Conservation (phyloP, 2,329 filamentous ascomycete species). For the Fusarium phyllophilum region DNA sequence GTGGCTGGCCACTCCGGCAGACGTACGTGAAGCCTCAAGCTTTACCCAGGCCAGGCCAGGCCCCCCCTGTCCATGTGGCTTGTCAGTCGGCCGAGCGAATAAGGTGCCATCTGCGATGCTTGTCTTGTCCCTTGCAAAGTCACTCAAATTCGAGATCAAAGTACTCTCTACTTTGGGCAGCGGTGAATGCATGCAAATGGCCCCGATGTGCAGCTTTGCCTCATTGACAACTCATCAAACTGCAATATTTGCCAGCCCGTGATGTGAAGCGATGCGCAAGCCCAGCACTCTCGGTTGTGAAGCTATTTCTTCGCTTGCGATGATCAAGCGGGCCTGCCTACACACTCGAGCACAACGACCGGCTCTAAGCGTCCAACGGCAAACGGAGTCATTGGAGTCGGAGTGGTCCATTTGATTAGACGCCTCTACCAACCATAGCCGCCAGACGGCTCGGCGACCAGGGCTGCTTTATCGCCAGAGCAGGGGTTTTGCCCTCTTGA, state of each 20-base stretch:
- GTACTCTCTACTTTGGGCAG: slow-evolving; percentile 44
- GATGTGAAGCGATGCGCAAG: slow-evolving; percentile 25
- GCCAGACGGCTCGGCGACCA: slow-evolving; percentile 45
- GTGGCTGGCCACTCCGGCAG: slow-evolving; percentile 46
- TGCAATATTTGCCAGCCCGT: slow-evolving; percentile 35
- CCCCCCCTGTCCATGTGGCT: slow-evolving; percentile 38
- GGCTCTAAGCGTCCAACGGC: slow-evolving; percentile 19
- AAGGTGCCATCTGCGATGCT: slow-evolving; percentile 7
- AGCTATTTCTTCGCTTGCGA: slow-evolving; percentile 24
- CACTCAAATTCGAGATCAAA: slow-evolving; percentile 42
- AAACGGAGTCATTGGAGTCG: slow-evolving; percentile 32
- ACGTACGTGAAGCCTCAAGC: slow-evolving; percentile 37
- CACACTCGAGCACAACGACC: slow-evolving; percentile 7
- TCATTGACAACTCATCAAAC: slow-evolving; percentile 45
- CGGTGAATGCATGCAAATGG: slow-evolving; percentile 37
- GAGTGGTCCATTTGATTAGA: slow-evolving; percentile 39
- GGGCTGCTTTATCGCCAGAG: slow-evolving; percentile 39
- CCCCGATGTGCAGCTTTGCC: slow-evolving; percentile 37
- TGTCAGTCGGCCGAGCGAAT: slow-evolving; percentile 36
- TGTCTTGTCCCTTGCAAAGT: slow-evolving; percentile 41
- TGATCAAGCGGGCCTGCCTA: slow-evolving; percentile 22
- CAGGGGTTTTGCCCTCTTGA: slow-evolving; percentile 47
- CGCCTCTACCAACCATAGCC: slow-evolving; percentile 49
- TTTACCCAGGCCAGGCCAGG: slow-evolving; percentile 11
- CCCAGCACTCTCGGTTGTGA: slow-evolving; percentile 14